A percentile compares a stretch with the other conserved stretches of the same genome.
Conservation (phyloP, 2,329 filamentous ascomycete species). For the Didymella glomerata region DNA sequence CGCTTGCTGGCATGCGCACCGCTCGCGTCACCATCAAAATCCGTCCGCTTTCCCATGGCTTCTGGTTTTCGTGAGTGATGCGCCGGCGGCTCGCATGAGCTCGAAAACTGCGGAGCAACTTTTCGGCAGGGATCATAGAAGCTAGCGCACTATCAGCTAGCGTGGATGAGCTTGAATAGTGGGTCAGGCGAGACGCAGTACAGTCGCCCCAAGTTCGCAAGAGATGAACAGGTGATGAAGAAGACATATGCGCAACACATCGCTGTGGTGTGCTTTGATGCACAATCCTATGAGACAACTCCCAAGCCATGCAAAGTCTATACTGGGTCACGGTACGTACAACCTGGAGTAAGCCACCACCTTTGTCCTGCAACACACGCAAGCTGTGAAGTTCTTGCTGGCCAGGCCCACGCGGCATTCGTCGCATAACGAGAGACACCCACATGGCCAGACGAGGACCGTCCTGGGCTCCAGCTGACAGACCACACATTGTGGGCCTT, state of each 20-base stretch:
- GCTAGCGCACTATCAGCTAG: conserved; percentile 1
- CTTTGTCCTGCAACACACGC: conserved; percentile 89
- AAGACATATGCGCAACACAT: not conserved
- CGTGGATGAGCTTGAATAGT: conserved; percentile 3
- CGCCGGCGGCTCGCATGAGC: conserved; percentile 13
- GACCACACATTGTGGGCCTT: conserved; percentile 87
- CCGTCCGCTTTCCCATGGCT: conserved; percentile 46
- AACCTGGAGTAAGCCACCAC: conserved; percentile 90
- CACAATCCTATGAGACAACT: not conserved
- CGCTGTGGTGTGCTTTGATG: not conserved
- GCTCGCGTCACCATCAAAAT: conserved; percentile 42
- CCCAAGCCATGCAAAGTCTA: not conserved
- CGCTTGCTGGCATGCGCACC: conserved; percentile 43
- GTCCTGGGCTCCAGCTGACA: conserved; percentile 87
- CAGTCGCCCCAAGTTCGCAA: not conserved
- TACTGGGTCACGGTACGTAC: conserved; percentile 73
- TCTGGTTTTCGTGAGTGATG: conserved; percentile 18
- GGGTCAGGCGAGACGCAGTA: conserved; percentile 1
- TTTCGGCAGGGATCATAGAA: conserved; percentile 16
- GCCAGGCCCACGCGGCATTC: conserved; percentile 93
- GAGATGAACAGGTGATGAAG: not conserved
- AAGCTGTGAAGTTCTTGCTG: conserved; percentile 97
- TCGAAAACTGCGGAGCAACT: conserved; percentile 9
- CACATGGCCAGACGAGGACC: conserved; percentile 95
- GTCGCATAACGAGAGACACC: conserved; percentile 92